Percentiles rank a stretch among this genome's conserved stretches.
Evolutionary conservation across 768 basidiomycete species (phyloP).

Genomic region (Lactarius sp.): DNA sequence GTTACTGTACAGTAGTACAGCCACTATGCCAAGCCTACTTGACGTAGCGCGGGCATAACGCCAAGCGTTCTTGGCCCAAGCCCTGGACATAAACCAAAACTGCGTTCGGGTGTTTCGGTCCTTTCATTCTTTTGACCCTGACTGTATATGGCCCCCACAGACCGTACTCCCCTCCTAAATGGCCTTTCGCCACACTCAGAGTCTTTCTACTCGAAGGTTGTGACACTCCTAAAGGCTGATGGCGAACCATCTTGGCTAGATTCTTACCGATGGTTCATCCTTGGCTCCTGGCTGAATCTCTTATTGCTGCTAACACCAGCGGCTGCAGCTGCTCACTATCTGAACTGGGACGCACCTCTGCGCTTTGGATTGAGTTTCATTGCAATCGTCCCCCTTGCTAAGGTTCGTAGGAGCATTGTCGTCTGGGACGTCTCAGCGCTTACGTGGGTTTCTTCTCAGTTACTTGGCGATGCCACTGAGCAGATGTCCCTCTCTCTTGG

Average conservation of each 20-base stretch:
- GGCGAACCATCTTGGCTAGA: conserved; percentile 56
- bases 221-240: conserved; percentile 47
- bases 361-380: conserved; percentile 73
- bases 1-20: background rate
- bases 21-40: conserved; percentile 9
- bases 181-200: conserved; percentile 37
- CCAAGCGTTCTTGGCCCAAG: background rate
- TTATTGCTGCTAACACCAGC: conserved; percentile 79
- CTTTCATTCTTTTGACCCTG: background rate
- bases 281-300: conserved; percentile 67
- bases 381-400: conserved; percentile 84
- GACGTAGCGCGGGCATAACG: too few relatives aligned
- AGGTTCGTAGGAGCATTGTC: conserved; percentile 41
- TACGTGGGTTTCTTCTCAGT: conserved; percentile 33
- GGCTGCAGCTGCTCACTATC: conserved; percentile 55
- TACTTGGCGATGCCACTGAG: conserved; percentile 79
- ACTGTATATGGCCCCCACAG: conserved; percentile 15
- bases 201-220: conserved; percentile 36
- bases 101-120: background rate
- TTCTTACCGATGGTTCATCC: conserved; percentile 58
- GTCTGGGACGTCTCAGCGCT: background rate
- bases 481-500: conserved; percentile 75
- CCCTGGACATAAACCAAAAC: background rate
- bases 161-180: conserved; percentile 24
- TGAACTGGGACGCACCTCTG: conserved; percentile 71